phyloP scores from a whole-genome alignment of 495 filamentous ascomycete species.

The Lentithecium fluviatile region DNA sequence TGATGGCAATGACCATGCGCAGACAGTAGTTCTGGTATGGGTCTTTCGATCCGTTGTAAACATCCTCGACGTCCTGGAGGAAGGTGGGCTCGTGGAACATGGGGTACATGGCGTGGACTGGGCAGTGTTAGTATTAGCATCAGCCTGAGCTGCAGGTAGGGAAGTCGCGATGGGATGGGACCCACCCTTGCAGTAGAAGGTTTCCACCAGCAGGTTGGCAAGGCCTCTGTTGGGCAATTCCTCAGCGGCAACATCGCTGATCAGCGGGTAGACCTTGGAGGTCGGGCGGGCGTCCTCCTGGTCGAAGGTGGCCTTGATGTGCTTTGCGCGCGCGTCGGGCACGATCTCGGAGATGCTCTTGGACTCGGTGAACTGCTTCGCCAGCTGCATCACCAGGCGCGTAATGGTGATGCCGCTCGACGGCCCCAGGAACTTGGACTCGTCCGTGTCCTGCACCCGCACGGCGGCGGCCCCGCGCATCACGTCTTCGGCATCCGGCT shows the following conservation, averaged over 20 bases:
- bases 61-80: slow-evolving; percentile 69
- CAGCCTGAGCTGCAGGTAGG: neutral
- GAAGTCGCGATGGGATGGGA: neutral
- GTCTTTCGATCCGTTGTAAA: slow-evolving; percentile 72
- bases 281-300: slow-evolving; percentile 60
- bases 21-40: slow-evolving; percentile 81
- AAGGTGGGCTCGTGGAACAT: slow-evolving; percentile 81
- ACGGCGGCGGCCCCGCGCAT: slow-evolving; percentile 80
- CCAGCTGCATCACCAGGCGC: slow-evolving; percentile 88
- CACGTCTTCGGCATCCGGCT: slow-evolving; percentile 69
- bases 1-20: slow-evolving; percentile 87
- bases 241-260: slow-evolving; percentile 69
- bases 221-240: slow-evolving; percentile 65
- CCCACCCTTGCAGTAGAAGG: slow-evolving; percentile 78
- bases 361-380: slow-evolving; percentile 79
- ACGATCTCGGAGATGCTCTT: slow-evolving; percentile 85
- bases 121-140: slow-evolving; percentile 4
- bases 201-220: slow-evolving; percentile 70
- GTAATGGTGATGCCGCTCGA: slow-evolving; percentile 94
- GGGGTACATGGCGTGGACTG: slow-evolving; percentile 83
- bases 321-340: slow-evolving; percentile 62
- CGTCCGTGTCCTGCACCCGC: slow-evolving; percentile 74
- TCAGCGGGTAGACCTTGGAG: slow-evolving; percentile 72
- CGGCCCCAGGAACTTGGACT: slow-evolving; percentile 83
- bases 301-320: slow-evolving; percentile 57